Conservation (phyloP, 2,329 filamentous ascomycete species). For the Stachybotrys chartarum region DNA sequence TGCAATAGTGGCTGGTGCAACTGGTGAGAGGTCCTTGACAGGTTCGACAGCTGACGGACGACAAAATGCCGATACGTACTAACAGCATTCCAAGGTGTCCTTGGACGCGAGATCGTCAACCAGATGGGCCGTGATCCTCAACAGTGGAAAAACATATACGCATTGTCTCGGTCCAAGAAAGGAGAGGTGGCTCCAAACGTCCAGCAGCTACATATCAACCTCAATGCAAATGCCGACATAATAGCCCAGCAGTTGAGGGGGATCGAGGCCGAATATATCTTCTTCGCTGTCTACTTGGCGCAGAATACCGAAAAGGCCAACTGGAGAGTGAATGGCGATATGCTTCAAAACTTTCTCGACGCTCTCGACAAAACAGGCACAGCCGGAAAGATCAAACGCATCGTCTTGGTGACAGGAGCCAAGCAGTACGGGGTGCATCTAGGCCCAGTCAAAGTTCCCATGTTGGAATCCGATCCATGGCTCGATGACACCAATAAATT, state of each 20-base stretch:
- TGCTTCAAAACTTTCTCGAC: background rate
- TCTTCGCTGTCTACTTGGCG: background rate
- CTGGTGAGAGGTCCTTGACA: background rate
- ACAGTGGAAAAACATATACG: background rate
- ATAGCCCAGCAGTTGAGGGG: background rate
- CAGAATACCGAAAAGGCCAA: background rate
- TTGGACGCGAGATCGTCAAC: background rate
- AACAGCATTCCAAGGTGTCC: background rate
- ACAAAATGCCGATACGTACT: background rate
- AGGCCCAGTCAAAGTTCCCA: background rate
- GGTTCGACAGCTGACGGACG: background rate
- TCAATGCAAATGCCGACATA: background rate
- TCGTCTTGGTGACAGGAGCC: background rate
- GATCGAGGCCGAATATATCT: background rate
- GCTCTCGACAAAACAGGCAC: background rate
- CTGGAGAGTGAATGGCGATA: background rate
- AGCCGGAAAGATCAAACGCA: background rate
- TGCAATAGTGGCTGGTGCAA: background rate
- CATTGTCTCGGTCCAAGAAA: background rate
- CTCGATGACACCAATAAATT: background rate
- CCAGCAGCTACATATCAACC: background rate
- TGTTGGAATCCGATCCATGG: background rate
- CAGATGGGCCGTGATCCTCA: background rate
- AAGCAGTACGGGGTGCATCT: constrained; percentile 1
- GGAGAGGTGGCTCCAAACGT: background rate